Base-by-base conservation (phyloP, 176 grass and related monocot species). In the Alopecurus myosuroides region DNA sequence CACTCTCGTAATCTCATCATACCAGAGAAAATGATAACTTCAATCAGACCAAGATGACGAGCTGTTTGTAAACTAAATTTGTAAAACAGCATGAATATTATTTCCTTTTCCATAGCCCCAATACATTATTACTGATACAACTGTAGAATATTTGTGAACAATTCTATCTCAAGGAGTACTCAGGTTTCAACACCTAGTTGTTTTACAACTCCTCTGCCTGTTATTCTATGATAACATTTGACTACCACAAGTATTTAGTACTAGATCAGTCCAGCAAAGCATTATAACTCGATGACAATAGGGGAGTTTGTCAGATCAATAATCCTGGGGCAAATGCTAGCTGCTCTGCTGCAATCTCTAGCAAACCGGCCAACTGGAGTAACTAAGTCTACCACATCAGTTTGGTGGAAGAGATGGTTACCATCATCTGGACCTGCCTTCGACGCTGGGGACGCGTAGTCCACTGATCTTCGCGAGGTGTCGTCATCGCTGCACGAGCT, bases 251-350 rank as follows among this genome's bases (percentile, higher is more conserved):
- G 44, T n/a, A n/a, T 46, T 46, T 2, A 37, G 35, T 28, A 84
- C 76, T 78, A 9, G 37, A 8, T 36, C 18, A 64, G n/a, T 31
- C 44, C 35, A 85, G 37, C 68, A 80, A 81, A 39, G 25, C 1
- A 37, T 78, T 79, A 97, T 60, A 94, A 53, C 71, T 93, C 74
- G 40, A 98, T 93, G 50, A 92, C 75, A 86, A 85, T 40, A 33
- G 95, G 95, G 9, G 95, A 95, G 30, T 48, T 73, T 9, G 95
- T 98, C 29, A 98, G 55, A 90, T 98, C 95, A 83, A 98, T 90
- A 18, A 92, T 77, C 77, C 72, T 76, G 13, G 81, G 74, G 25
- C 83, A 70, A 33, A 78, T 67, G 55, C 66, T 42, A 30, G 23
- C 25, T 22, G 20, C 29, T 62, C 58, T 77, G 3, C 37, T 23